Conservation (phyloP, 345 rosid species). For the Laguncularia racemosa region DNA sequence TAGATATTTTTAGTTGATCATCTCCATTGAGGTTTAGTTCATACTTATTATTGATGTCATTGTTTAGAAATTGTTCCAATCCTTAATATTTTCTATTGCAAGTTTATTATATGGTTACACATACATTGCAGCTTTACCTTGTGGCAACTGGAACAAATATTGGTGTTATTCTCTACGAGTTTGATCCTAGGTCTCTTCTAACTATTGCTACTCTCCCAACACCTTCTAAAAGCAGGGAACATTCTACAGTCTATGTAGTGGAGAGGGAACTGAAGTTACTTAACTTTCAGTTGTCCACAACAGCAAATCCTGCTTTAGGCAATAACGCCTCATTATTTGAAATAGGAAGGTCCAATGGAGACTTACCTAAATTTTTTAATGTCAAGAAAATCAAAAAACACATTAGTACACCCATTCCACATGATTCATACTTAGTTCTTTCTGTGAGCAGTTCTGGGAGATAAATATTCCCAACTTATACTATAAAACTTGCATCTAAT, state of each 20-base stretch:
- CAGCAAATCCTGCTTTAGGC: constrained; percentile 79
- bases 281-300: constrained; percentile 78
- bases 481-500: not conserved
- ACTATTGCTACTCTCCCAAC: constrained; percentile 81
- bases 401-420: constrained; percentile 89
- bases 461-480: too few species aligned
- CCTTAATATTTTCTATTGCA: constrained; percentile 27
- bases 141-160: too few species aligned
- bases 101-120: constrained; percentile 98
- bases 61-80: constrained; percentile 14
- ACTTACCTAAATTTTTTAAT: constrained; percentile 54
- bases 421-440: constrained; percentile 93
- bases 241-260: constrained; percentile 79
- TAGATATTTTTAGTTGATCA: too few species aligned
- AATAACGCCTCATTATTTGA: constrained; percentile 83
- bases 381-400: constrained; percentile 86
- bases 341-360: constrained; percentile 76
- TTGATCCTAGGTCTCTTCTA: constrained; percentile 91
- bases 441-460: constrained; percentile 96
- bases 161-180: too few species aligned
- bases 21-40: too few species aligned
- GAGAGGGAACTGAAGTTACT: constrained; percentile 86
- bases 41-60: too few species aligned
- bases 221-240: constrained; percentile 78
- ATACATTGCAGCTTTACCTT: constrained; percentile 93